Percentiles rank a stretch among this genome's conserved stretches.
Evolutionary conservation across 371 early-diverging fungal genomes (phyloP).

Genomic region (Actinomortierella wolfii): DNA sequence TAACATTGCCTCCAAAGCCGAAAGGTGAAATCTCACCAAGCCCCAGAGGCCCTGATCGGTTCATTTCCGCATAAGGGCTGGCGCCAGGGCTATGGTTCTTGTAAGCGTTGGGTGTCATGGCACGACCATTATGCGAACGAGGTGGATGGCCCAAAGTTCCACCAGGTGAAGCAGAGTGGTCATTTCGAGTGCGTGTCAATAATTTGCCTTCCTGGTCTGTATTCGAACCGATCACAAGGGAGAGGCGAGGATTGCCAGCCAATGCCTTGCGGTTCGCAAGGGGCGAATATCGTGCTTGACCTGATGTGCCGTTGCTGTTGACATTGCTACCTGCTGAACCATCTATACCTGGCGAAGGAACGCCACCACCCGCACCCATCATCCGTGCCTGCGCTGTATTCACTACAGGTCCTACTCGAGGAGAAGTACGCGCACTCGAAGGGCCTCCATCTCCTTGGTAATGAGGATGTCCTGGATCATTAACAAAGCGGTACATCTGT

Average conservation of each 20-base stretch:
- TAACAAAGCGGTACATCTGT: conserved; percentile 19
- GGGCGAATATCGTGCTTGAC: conserved; percentile 26
- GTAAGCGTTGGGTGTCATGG: too few species aligned
- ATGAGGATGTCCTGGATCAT: conserved; percentile 36
- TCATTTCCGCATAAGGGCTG: conserved; percentile 31
- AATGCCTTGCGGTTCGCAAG: conserved; percentile 28
- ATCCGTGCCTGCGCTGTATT: conserved; percentile 25
- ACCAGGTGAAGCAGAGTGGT: conserved; percentile 34
- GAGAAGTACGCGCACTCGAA: conserved; percentile 36
- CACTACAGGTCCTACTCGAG: conserved; percentile 34
- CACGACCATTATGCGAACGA: too few species aligned
- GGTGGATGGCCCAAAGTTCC: conserved; percentile 21
- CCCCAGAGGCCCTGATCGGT: conserved; percentile 19
- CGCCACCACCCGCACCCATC: too few species aligned
- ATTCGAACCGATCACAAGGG: conserved; percentile 37
- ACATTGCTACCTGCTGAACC: too few species aligned
- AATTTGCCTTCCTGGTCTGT: conserved; percentile 43
- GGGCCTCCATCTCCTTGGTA: conserved; percentile 33
- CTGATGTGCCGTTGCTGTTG: conserved; percentile 23
- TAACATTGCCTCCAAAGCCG: conserved; percentile 7
- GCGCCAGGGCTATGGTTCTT: conserved; percentile 28
- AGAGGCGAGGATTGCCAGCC: conserved; percentile 30
- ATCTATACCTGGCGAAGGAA: too few species aligned
- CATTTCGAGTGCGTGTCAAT: too few species aligned
- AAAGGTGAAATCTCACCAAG: conserved; percentile 31